Evolutionary conservation across 106 monocot species (phyloP), one percentile per base, ranked within the genome.

Genomic region (Dendrobium catenatum): DNA sequence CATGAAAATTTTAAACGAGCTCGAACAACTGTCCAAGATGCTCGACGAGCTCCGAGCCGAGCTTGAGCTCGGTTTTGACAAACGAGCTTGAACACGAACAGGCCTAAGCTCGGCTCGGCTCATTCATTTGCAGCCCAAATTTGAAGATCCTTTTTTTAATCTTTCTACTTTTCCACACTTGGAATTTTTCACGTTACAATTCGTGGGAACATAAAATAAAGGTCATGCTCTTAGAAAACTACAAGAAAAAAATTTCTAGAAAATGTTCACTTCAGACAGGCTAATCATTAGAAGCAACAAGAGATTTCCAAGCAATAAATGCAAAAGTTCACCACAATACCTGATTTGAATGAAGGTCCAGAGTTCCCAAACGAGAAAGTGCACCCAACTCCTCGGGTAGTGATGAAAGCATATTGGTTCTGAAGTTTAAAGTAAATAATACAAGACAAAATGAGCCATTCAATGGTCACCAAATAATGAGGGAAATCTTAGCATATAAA

Each of bases 291-390:
- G 17, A 70, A 70, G 37, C 15, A 70, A 33, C 37, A 37, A 61
- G 33, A 70, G 70, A 33, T 37, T 16, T 70, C n/a, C 24, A 70
- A 70, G 70, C 5, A 11, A 70, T 16, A 70, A 70, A 33, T 37
- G 29, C 13, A 70, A 29, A 29, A 27, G 13, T 80, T 49, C 49
- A 49, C 20, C 16, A 26, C 26, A 76, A 49, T 76, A 99, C 99
- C 95, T 99, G 86, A 81, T 99, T 99, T 42, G 99, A 95, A 47
- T 91, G 99, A 85, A 99, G 93, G 86, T 99, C 99, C 20, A 99
- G 79, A 78, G 85, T 99, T 79, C 92, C 90, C 47, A 99, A 82
- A 42, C 75, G 80, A 77, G 95, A 85, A 79, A 99, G 90, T 37
- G 64, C 82, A 72, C 99, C 95, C 56, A 99, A 93, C 77, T 99